Evolutionary conservation across 2,329 filamentous ascomycete genomes (phyloP), one percentile per base, ranked within the genome.

Genomic region (Decorospora gaudefroyi): DNA sequence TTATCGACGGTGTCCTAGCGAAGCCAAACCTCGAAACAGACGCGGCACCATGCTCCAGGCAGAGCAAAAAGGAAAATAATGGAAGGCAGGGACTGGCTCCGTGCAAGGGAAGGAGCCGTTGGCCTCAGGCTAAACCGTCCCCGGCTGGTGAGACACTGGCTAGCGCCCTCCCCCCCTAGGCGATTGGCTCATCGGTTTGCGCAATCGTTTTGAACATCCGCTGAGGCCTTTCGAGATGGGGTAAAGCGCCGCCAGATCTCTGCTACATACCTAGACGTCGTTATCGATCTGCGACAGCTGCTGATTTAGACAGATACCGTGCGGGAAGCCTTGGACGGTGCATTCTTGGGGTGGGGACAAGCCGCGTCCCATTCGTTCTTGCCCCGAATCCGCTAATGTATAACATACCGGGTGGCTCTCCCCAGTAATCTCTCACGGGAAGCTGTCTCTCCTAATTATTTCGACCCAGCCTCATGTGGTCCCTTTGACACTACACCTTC

Each of bases 371-470:
- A 47, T 39, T 46, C 47, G 47, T 34, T 30, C 36, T 46, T 32
- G 43, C 39, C 28, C 23, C 18, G 37, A 46, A 41, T 42, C 37
- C 47, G 44, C 47, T 51, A 51, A 51, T 52, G 49, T 49, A 49
- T 48, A 44, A 49, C 46, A 52, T 52, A 51, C 46, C 37, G 40
- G 37, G 49, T 46, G 35, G 41, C 47, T 48, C 37, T 50, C 39
- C 47, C 47, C 35, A 47, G 43, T 48, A 36, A 51, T 51, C 44
- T 51, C 47, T 47, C 31, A 47, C 44, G 44, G 33, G 43, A 46
- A 38, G 38, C 47, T 37, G 38, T 43, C 28, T 49, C 49, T 55
- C 51, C 51, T 51, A 49, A 52, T 44, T 42, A 35, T 46, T 32
- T 46, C 29, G 19, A 21, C 44, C 44, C 49, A 47, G 49, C 51